phyloP scores from a whole-genome alignment of 805 yeast species.

The Ogataea pilisensis region DNA sequence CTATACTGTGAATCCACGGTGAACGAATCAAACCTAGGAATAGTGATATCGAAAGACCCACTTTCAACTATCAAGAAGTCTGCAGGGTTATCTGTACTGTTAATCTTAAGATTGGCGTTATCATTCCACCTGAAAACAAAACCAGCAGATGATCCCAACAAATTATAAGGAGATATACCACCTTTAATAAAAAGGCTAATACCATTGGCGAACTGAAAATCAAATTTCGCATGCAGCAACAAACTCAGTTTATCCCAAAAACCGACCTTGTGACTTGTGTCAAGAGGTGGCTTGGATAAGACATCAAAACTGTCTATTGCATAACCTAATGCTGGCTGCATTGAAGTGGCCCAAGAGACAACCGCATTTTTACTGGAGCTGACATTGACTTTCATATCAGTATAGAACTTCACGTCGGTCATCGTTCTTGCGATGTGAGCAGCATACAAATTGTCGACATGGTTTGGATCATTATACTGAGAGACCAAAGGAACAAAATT shows the following conservation, averaged over 20 bases:
- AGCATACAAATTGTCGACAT: slow-evolving; percentile 49
- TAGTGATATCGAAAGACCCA: slow-evolving; percentile 50
- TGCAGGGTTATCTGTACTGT: slow-evolving; percentile 44
- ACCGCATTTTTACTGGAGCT: slow-evolving; percentile 44
- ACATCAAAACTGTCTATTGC: slow-evolving; percentile 64
- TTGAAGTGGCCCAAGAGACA: slow-evolving; percentile 61
- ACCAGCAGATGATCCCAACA: slow-evolving; percentile 57
- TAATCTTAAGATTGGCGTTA: slow-evolving; percentile 45
- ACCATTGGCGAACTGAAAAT: slow-evolving; percentile 44
- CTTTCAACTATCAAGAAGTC: slow-evolving; percentile 53
- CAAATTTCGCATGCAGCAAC: slow-evolving; percentile 49
- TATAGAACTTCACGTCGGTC: slow-evolving; percentile 55
- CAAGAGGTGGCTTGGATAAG: slow-evolving; percentile 66
- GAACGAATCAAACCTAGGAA: slow-evolving; percentile 43
- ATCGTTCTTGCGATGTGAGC: slow-evolving; percentile 56
- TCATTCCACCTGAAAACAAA: slow-evolving; percentile 63
- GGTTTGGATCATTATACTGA: slow-evolving; percentile 24
- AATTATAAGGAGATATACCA: slow-evolving; percentile 52
- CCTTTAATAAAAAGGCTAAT: slow-evolving; percentile 63
- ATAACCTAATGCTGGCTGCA: slow-evolving; percentile 56
- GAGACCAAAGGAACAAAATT: slow-evolving; percentile 50
- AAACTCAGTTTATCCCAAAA: slow-evolving; percentile 69
- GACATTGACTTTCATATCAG: slow-evolving; percentile 45
- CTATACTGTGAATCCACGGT: slow-evolving; percentile 23
- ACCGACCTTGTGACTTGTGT: slow-evolving; percentile 59